Evolutionary conservation across 129 eudicot genomes (phyloP).

Genomic region (Lactuca sativa): DNA sequence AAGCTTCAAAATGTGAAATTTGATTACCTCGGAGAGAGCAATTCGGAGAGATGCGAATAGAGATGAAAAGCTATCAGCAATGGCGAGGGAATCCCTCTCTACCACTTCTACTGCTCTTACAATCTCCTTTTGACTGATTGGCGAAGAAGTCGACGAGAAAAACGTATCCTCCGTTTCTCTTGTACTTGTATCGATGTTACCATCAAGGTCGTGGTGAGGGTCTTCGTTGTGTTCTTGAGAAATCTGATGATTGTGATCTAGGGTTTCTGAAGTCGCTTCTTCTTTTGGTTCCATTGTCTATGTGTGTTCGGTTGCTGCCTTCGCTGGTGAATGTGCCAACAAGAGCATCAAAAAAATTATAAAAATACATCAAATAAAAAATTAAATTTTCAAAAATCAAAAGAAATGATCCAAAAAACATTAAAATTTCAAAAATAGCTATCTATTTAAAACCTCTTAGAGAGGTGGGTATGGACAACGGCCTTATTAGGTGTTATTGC

Average conservation of each 20-base stretch:
- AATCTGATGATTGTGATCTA: slow-evolving; percentile 21
- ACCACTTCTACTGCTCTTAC: slow-evolving; percentile 67
- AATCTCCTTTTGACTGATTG: slow-evolving; percentile 47
- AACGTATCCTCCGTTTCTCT: slow-evolving; percentile 14
- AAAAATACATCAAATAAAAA: background rate
- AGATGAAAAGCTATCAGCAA: slow-evolving; percentile 81
- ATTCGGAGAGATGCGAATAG: slow-evolving; percentile 82
- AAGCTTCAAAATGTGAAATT: slow-evolving; percentile 1
- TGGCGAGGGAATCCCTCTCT: slow-evolving; percentile 85
- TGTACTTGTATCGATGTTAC: slow-evolving; percentile 2
- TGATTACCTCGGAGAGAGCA: slow-evolving; percentile 69
- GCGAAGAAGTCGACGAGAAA: slow-evolving; percentile 17
- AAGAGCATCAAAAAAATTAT: background rate
- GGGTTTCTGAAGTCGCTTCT: slow-evolving; percentile 36
- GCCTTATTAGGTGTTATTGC: too few relatives aligned
- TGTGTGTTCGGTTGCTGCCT: background rate
- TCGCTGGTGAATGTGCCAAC: background rate
- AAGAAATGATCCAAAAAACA: background rate
- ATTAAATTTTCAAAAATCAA: too few relatives aligned
- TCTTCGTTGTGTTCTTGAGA: slow-evolving; percentile 2
- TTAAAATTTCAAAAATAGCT: too few relatives aligned
- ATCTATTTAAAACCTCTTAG: too few relatives aligned
- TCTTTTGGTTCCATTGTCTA: slow-evolving; percentile 30
- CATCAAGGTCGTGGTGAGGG: background rate
- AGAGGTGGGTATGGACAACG: too few relatives aligned